phyloP scores from a whole-genome alignment of 2,329 filamentous ascomycete species.

The Neofusicoccum umdonicola region DNA sequence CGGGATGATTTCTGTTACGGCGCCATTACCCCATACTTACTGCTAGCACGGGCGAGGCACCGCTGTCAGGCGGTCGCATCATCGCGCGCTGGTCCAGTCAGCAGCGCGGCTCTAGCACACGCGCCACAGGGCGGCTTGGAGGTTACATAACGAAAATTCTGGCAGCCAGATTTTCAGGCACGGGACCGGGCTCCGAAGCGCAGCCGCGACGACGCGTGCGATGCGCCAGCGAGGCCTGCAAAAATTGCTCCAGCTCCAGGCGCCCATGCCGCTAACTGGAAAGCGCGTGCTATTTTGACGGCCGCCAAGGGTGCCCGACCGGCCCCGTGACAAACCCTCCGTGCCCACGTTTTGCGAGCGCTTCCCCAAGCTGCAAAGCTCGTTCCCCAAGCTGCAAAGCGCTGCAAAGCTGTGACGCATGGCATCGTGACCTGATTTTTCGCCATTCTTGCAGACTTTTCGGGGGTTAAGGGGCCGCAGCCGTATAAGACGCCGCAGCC shows the following conservation, averaged over 20 bases:
- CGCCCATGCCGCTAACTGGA: conserved; percentile 45
- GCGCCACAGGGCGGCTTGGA: conserved; percentile 8
- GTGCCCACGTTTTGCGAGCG: background rate
- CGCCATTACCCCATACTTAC: conserved; percentile 16
- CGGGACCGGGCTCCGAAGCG: conserved; percentile 1
- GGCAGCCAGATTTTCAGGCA: conserved; percentile 4
- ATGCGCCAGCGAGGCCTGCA: background rate
- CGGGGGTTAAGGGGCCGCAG: conserved; percentile 1
- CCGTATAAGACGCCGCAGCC: conserved; percentile 14
- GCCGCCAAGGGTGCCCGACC: background rate
- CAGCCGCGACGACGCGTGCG: conserved; percentile 9
- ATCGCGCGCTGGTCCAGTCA: conserved; percentile 2
- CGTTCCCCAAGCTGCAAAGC: conserved; percentile 19
- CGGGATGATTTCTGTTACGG: conserved; percentile 12
- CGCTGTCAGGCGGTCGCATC: conserved; percentile 13
- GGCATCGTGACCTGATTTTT: conserved; percentile 17
- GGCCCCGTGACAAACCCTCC: conserved; percentile 2
- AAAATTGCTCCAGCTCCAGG: conserved; percentile 20
- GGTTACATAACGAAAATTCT: conserved; percentile 9
- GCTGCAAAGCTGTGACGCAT: conserved; percentile 14
- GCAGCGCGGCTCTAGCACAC: conserved; percentile 11
- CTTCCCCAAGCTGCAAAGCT: conserved; percentile 19
- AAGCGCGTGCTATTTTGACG: conserved; percentile 27
- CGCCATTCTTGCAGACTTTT: conserved; percentile 15
- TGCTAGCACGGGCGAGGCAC: background rate